These are phyloP conservation scores for Saccharomyces hybrid DNA, from an alignment of 1,139 yeast genomes.

Conservation along the genomic window DNA sequence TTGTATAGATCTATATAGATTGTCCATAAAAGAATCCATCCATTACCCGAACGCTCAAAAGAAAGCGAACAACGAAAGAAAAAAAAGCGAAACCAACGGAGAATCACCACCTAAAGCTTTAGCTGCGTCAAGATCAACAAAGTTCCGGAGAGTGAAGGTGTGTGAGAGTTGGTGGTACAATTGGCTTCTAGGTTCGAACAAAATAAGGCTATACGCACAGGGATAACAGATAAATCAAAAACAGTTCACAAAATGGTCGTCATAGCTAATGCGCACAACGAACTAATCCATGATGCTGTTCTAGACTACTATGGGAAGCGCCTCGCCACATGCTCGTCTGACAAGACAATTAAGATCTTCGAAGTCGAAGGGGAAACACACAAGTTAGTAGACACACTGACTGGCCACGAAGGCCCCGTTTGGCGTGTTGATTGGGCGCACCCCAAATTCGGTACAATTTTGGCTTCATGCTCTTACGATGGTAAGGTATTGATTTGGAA, in stretches of 20 bases:
- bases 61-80: background rate
- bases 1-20: background rate
- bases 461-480: constrained; percentile 92
- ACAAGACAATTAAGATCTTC: constrained; percentile 85
- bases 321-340: constrained; percentile 91
- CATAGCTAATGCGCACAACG: constrained; percentile 76
- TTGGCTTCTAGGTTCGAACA: background rate
- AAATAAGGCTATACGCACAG: background rate
- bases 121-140: background rate
- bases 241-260: constrained; percentile 42
- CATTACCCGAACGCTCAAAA: background rate
- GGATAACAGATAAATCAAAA: background rate
- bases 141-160: background rate
- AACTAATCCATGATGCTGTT: constrained; percentile 92
- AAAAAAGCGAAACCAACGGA: background rate
- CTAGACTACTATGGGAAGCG: constrained; percentile 93
- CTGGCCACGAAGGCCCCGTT: constrained; percentile 94
- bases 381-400: constrained; percentile 68
- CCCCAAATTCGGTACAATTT: constrained; percentile 90
- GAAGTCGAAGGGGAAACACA: constrained; percentile 83
- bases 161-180: background rate
- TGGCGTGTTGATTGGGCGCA: constrained; percentile 99
- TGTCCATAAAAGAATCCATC: background rate
- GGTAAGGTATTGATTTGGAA: constrained; percentile 94
- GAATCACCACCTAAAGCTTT: background rate